Percentiles rank a stretch among this genome's conserved stretches.
Conservation (phyloP, 148 eudicot genomes). For the Amaranthus cruentus region DNA sequence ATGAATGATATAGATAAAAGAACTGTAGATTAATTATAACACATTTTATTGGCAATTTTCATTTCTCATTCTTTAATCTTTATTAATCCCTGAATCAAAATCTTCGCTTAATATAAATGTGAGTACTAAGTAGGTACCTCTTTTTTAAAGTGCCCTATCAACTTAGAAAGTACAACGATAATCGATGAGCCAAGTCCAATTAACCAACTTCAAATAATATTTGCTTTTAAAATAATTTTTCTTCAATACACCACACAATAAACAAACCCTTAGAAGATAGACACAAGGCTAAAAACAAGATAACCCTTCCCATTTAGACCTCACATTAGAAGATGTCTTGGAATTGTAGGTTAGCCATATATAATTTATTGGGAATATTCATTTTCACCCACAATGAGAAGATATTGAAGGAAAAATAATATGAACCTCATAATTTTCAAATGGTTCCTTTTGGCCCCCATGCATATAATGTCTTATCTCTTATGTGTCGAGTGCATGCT, state of each 20-base stretch:
- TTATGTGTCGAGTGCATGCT: constrained; percentile 19
- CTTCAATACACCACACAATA: neutral
- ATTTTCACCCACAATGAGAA: constrained; percentile 22
- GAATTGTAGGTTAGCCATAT: constrained; percentile 14
- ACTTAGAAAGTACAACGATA: no score
- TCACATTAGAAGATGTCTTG: constrained; percentile 7
- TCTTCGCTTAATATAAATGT: no score
- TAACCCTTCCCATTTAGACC: constrained; percentile 12
- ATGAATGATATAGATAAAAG: no score
- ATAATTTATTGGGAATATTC: neutral
- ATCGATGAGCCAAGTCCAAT: neutral
- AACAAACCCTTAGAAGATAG: neutral
- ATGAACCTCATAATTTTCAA: constrained; percentile 22
- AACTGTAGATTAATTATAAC: no score
- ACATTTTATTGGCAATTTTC: no score
- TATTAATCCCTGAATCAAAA: no score
- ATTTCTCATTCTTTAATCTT: no score
- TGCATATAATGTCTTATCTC: constrained; percentile 14
- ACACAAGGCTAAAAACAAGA: neutral
- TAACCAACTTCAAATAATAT: neutral
- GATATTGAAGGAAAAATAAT: constrained; percentile 20
- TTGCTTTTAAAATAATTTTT: neutral
- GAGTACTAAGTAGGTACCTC: no score
- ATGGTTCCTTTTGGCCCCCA: constrained; percentile 14
- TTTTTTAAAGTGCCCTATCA: no score